These are phyloP conservation scores for Sporothrix mexicana DNA, from an alignment of 2,329 filamentous ascomycete genomes.

Conservation along the genomic window DNA sequence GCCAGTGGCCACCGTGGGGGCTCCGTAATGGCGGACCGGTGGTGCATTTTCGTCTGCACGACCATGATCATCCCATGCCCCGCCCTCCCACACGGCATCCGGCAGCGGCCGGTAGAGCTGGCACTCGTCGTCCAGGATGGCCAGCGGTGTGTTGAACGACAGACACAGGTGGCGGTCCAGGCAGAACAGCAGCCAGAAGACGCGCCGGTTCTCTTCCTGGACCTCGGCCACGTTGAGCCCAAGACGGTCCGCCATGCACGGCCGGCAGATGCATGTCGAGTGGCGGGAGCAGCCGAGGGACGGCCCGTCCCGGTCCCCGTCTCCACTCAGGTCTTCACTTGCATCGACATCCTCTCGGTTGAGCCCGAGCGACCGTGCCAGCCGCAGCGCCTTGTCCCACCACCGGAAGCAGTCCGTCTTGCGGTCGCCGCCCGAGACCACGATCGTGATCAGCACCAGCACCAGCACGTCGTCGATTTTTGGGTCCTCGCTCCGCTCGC, in stretches of 20 bases:
- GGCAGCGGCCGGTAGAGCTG: slow-evolving; percentile 51
- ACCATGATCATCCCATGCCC: no score
- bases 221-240: slow-evolving; percentile 46
- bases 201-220: slow-evolving; percentile 53
- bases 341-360: not conserved
- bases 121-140: slow-evolving; percentile 55
- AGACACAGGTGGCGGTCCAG: slow-evolving; percentile 55
- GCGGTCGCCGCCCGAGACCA: slow-evolving; percentile 55
- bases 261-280: not conserved
- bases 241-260: not conserved
- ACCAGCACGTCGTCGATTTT: slow-evolving; percentile 51
- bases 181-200: slow-evolving; percentile 56
- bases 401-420: slow-evolving; percentile 56
- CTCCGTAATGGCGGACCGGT: no score
- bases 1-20: slow-evolving; percentile 46
- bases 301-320: not conserved
- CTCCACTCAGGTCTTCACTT: not conserved
- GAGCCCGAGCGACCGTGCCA: slow-evolving; percentile 49
- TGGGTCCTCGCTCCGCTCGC: not conserved
- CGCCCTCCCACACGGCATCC: slow-evolving; percentile 50
- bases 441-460: slow-evolving; percentile 52
- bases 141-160: slow-evolving; percentile 53
- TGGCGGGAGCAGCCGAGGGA: not conserved
- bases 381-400: slow-evolving; percentile 52
- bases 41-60: no score